Conservation (phyloP, 768 basidiomycete genomes). For the Phaffia tasmanica region DNA sequence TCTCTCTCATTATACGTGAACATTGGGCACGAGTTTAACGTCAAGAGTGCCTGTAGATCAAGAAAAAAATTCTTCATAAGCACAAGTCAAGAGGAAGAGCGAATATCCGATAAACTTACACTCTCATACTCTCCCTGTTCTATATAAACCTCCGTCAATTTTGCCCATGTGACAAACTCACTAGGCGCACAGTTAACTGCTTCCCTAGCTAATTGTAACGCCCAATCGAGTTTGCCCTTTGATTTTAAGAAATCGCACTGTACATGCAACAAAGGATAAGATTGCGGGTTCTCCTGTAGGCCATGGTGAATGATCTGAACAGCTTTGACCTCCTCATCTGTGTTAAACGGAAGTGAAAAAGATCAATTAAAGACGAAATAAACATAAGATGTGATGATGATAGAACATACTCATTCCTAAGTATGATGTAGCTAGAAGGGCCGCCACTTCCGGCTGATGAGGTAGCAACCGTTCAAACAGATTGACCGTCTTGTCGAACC, state of each 20-base stretch:
- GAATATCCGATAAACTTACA: slow-evolving; percentile 29
- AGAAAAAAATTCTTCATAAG: not conserved
- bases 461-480: slow-evolving; percentile 26
- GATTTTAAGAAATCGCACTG: slow-evolving; percentile 87
- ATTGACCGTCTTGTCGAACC: slow-evolving; percentile 36
- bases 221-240: slow-evolving; percentile 78
- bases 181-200: slow-evolving; percentile 97
- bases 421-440: slow-evolving; percentile 75
- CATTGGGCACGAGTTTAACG: slow-evolving; percentile 99
- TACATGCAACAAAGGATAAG: slow-evolving; percentile 83
- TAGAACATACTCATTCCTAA: slow-evolving; percentile 83
- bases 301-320: slow-evolving; percentile 83
- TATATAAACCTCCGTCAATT: slow-evolving; percentile 87
- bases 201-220: slow-evolving; percentile 77
- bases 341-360: not conserved
- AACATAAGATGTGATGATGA: not conserved
- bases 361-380: not conserved
- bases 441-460: slow-evolving; percentile 68
- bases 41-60: slow-evolving; percentile 55
- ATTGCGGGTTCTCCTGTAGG: slow-evolving; percentile 74
- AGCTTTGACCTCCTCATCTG: slow-evolving; percentile 97
- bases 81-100: slow-evolving; percentile 23
- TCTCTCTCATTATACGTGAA: slow-evolving; percentile 98
- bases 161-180: slow-evolving; percentile 99
- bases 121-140: slow-evolving; percentile 79